Conservation (phyloP, 441 rosid genomes). For the Omphalea diandra region DNA sequence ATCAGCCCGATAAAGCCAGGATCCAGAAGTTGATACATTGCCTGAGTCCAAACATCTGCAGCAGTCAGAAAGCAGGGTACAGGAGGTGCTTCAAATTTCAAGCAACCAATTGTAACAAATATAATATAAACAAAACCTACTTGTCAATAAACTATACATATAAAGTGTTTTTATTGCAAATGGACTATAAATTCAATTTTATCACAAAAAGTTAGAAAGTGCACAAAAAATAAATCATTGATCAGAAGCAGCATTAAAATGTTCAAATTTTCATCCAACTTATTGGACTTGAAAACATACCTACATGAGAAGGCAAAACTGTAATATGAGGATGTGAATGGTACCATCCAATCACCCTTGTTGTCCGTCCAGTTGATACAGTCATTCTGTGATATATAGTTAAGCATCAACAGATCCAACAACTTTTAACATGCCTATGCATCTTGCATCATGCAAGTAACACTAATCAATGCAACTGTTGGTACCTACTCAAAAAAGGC, state of each 20-base stretch:
- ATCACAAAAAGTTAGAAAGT: background rate
- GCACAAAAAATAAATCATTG: background rate
- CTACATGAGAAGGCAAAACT: slow-evolving; percentile 97
- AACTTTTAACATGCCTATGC: background rate
- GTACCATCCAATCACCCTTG: slow-evolving; percentile 97
- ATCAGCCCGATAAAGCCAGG: slow-evolving; percentile 96
- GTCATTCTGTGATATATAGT: slow-evolving; percentile 80
- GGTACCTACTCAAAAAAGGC: background rate
- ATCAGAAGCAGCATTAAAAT: background rate
- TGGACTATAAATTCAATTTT: background rate
- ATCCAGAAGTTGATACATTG: slow-evolving; percentile 96
- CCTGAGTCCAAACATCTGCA: slow-evolving; percentile 97
- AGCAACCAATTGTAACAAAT: slow-evolving; percentile 12
- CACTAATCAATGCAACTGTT: background rate
- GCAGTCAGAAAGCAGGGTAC: slow-evolving; percentile 22
- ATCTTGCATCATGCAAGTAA: background rate
- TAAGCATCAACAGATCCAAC: slow-evolving; percentile 34
- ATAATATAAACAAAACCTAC: background rate
- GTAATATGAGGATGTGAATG: slow-evolving; percentile 99
- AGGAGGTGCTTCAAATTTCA: slow-evolving; percentile 14
- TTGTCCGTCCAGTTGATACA: slow-evolving; percentile 70
- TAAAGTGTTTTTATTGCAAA: background rate
- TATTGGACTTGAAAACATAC: slow-evolving; percentile 36
- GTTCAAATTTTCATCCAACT: background rate
- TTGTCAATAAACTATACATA: background rate